These are phyloP conservation scores for Brassica balearica DNA, from an alignment of 441 rosid species.

Conservation along the genomic window DNA sequence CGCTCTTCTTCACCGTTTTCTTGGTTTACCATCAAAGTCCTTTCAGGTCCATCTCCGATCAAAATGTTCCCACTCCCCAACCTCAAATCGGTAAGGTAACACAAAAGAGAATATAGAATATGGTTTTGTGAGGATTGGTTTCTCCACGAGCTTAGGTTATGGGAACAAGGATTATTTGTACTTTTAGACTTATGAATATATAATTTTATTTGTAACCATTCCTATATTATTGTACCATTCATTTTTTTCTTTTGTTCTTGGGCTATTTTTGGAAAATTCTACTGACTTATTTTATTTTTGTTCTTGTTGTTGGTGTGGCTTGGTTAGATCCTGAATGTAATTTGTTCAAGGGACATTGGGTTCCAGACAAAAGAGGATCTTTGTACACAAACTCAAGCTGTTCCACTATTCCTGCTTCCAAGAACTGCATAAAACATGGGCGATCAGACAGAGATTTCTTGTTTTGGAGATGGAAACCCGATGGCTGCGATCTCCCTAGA, in stretches of 20 bases:
- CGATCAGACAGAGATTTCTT: slow-evolving; percentile 66
- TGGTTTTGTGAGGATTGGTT: background rate
- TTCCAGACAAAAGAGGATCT: slow-evolving; percentile 59
- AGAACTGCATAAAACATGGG: slow-evolving; percentile 75
- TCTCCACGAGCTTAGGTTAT: background rate
- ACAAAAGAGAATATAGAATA: background rate
- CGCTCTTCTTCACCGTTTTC: slow-evolving; percentile 53
- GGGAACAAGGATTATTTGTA: background rate
- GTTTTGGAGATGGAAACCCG: slow-evolving; percentile 95
- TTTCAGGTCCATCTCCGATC: slow-evolving; percentile 45
- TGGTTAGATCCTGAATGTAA: slow-evolving; percentile 55
- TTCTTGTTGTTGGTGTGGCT: background rate
- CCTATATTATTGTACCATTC: background rate
- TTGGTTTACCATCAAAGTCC: slow-evolving; percentile 56
- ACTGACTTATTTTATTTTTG: slow-evolving; percentile 6
- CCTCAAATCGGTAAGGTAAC: slow-evolving; percentile 48
- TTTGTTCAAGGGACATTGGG: slow-evolving; percentile 71
- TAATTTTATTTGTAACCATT: background rate
- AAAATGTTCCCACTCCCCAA: slow-evolving; percentile 29
- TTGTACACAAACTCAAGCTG: slow-evolving; percentile 72
- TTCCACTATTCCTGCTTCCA: slow-evolving; percentile 65
- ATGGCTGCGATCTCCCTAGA: slow-evolving; percentile 68
- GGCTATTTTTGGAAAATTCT: background rate
- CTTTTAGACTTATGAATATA: background rate
- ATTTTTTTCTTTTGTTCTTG: background rate